phyloP scores from a whole-genome alignment of 306 rosid genomes.

The Hylodesmum podocarpum region DNA sequence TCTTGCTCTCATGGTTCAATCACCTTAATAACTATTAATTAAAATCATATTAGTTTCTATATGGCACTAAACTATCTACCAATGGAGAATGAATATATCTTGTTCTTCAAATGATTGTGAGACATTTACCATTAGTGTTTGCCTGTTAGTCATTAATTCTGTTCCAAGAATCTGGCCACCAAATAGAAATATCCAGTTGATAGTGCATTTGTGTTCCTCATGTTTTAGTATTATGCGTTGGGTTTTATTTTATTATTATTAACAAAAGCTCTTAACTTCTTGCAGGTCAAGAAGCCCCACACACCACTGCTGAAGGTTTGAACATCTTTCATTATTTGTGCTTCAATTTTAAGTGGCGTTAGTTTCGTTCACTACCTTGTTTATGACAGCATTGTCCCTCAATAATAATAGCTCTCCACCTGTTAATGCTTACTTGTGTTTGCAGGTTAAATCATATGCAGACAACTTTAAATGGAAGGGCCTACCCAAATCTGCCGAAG shows the following conservation, averaged over 20 bases:
- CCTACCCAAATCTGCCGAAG: constrained; percentile 53
- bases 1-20: constrained; percentile 8
- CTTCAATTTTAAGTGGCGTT: neutral
- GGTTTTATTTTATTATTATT: neutral
- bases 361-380: constrained; percentile 1
- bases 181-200: neutral
- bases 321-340: constrained; percentile 20
- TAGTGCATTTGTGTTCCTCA: neutral
- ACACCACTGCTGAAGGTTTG: constrained; percentile 91
- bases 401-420: neutral
- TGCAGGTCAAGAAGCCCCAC: constrained; percentile 77
- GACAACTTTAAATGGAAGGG: constrained; percentile 99
- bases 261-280: constrained; percentile 36
- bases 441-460: constrained; percentile 81
- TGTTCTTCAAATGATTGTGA: constrained; percentile 18
- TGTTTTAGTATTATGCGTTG: neutral
- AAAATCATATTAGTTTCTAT: neutral
- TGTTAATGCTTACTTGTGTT: constrained; percentile 15
- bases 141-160: constrained; percentile 5
- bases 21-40: neutral
- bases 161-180: constrained; percentile 9
- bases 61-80: neutral
- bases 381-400: neutral
- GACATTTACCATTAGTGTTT: neutral
- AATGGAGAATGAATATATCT: neutral